Evolutionary conservation across 371 early-diverging fungal species (phyloP).

Genomic region (Lichtheimia ramosa): DNA sequence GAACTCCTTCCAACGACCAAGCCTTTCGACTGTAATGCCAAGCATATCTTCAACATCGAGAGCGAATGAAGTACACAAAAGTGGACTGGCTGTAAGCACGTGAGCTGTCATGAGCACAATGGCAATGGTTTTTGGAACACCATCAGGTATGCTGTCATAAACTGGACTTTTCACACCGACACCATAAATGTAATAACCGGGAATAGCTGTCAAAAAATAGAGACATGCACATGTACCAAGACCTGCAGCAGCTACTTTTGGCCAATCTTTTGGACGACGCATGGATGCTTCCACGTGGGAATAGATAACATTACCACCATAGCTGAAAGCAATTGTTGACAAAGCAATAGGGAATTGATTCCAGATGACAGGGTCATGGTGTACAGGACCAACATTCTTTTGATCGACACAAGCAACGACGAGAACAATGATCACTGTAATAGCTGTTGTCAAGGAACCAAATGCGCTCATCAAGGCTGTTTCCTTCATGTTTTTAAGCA

Average conservation of each 20-base stretch:
- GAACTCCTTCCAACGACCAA: conserved; percentile 54
- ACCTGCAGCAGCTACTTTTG: conserved; percentile 67
- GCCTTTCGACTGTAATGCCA: conserved; percentile 53
- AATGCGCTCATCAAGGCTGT: conserved; percentile 64
- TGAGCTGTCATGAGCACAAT: conserved; percentile 82
- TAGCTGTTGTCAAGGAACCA: conserved; percentile 59
- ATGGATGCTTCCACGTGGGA: conserved; percentile 86
- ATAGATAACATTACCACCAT: conserved; percentile 81
- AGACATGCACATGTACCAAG: conserved; percentile 72
- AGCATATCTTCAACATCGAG: conserved; percentile 70
- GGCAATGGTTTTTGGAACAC: conserved; percentile 61
- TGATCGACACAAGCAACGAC: conserved; percentile 36
- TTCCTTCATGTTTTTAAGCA: conserved; percentile 64
- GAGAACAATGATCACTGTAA: conserved; percentile 58
- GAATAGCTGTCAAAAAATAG: conserved; percentile 74
- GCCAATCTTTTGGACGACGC: conserved; percentile 74
- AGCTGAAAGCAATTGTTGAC: conserved; percentile 73
- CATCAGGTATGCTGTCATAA: conserved; percentile 69
- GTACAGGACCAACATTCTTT: conserved; percentile 15
- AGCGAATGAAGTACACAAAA: conserved; percentile 79
- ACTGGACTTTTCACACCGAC: conserved; percentile 69
- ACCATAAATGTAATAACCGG: conserved; percentile 88
- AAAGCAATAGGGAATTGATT: conserved; percentile 60
- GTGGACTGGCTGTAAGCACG: conserved; percentile 79
- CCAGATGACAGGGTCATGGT: conserved; percentile 49